Base-by-base conservation (phyloP, 2,329 filamentous ascomycete species). In the Microcyclospora pomicola region DNA sequence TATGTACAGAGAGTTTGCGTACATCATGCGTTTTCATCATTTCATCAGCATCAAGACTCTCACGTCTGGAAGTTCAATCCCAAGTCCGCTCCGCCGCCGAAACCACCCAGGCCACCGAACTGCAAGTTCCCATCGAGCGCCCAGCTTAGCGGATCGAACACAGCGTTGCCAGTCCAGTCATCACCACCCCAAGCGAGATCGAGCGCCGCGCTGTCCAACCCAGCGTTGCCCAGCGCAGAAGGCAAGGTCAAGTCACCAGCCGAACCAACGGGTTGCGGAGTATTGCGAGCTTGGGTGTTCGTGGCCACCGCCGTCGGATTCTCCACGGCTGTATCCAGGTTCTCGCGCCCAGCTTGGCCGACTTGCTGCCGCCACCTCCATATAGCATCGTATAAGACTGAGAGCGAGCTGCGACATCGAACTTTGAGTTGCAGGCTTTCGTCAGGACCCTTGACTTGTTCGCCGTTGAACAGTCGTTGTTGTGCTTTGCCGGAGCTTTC, bases 321-420 rank as follows among this genome's bases (percentile, higher is more conserved):
- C 56, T 88, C 86, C 43, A 86, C 73, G 48, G 82, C 85, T 62
- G 58, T 56, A 30, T 68, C 65, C 32, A 71, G 63, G 39, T 65
- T 64, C 38, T 66, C 62, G 12, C 57, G 56, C 14, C 62, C 61
- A 31, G 60, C 62, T 43, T 62, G 61, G 30, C 67, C 64, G 29
- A 71, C 85, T 55, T 87, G 81, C 55, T 84, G 80, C 48, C 83
- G 73, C 82, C 82, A 91, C 44, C 82, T 72, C 82, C 82, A 88
- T 36, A 86, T 82, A 10, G 80, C 83, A 60, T 91, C 82, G 52
- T 83, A 88, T 2, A 91, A 77, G 11, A 87, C 71, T 56, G 80
- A 86, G 77, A 88, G 84, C 59, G 82, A 87, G 67, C 85, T 83
- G 15, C 82, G 71, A 50, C 81, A 86, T 35, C 82, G 74, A n/a